Conservation (phyloP, 257 asterid species). For the Ilex aquifolium region DNA sequence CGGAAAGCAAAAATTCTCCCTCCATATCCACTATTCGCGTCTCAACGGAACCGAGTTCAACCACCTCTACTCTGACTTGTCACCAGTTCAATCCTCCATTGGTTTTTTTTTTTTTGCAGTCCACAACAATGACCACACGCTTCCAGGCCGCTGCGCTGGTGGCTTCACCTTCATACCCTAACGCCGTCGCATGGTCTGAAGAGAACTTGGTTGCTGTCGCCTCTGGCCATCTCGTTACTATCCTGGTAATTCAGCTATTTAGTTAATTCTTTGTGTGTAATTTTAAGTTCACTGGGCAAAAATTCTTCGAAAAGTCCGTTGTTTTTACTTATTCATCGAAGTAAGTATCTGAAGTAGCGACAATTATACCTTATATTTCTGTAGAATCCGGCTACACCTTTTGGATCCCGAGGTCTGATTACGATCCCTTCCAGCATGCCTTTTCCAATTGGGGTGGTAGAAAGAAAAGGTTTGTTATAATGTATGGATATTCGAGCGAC, state of each 20-base stretch:
- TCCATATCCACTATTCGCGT: too few species aligned
- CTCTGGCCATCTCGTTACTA: conserved; percentile 47
- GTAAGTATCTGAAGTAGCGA: too few species aligned
- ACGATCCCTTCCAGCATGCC: conserved; percentile 52
- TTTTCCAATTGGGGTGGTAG: conserved; percentile 68
- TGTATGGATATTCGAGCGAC: background rate
- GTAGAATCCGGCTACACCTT: conserved; percentile 33
- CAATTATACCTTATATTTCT: background rate
- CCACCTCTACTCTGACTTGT: too few species aligned
- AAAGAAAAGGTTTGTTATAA: conserved; percentile 42
- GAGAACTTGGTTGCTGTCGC: conserved; percentile 88
- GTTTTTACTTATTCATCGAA: background rate
- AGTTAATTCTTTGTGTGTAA: background rate
- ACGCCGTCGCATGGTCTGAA: conserved; percentile 83
- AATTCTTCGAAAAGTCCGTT: too few species aligned
- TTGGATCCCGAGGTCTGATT: conserved; percentile 71
- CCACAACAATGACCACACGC: conserved; percentile 42
- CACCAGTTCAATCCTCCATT: too few species aligned
- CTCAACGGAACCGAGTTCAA: too few species aligned
- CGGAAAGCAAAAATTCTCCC: too few species aligned
- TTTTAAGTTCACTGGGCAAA: background rate
- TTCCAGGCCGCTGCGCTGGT: conserved; percentile 62
- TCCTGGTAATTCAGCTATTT: conserved; percentile 39
- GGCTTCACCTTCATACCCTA: conserved; percentile 58
- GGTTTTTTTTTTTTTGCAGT: too few species aligned